These are phyloP conservation scores for Alternaria brassicicola DNA, from an alignment of 2,329 filamentous ascomycete genomes.

Conservation along the genomic window DNA sequence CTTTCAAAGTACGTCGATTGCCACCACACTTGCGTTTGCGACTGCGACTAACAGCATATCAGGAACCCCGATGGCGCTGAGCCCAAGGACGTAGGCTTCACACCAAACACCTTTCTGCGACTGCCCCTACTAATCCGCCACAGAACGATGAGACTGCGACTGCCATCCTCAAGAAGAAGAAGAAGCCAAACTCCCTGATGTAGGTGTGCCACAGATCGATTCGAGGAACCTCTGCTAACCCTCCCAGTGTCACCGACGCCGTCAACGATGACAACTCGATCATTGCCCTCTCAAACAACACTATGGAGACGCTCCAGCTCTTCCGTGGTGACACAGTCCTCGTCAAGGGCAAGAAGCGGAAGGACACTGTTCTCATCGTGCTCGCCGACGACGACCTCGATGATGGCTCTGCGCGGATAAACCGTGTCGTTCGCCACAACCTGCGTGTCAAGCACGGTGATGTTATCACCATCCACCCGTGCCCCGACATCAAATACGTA, in stretches of 20 bases:
- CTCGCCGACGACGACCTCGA: constrained; percentile 97
- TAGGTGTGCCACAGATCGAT: constrained; percentile 55
- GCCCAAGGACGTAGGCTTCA: constrained; percentile 71
- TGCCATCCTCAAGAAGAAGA: constrained; percentile 99
- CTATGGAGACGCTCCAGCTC: constrained; percentile 96
- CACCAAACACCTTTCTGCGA: constrained; percentile 12
- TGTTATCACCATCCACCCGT: constrained; percentile 94
- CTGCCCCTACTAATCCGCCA: constrained; percentile 41
- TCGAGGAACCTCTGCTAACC: constrained; percentile 35
- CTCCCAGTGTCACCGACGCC: constrained; percentile 90
- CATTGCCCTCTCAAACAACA: constrained; percentile 96
- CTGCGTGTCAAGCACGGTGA: constrained; percentile 98
- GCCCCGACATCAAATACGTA: constrained; percentile 99
- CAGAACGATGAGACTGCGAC: constrained; percentile 91
- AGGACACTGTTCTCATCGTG: constrained; percentile 97
- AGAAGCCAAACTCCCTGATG: constrained; percentile 99
- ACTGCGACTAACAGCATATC: constrained; percentile 51
- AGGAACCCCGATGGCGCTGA: constrained; percentile 91
- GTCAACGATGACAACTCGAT: constrained; percentile 99
- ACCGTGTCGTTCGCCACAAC: constrained; percentile 98
- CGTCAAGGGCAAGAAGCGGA: constrained; percentile 99
- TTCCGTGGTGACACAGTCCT: constrained; percentile 98
- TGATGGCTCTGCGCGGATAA: constrained; percentile 95
- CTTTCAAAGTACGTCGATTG: constrained; percentile 52
- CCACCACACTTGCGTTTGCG: constrained; percentile 13